phyloP scores from a whole-genome alignment of 805 yeast species.

The Hanseniaspora taiwanica region DNA sequence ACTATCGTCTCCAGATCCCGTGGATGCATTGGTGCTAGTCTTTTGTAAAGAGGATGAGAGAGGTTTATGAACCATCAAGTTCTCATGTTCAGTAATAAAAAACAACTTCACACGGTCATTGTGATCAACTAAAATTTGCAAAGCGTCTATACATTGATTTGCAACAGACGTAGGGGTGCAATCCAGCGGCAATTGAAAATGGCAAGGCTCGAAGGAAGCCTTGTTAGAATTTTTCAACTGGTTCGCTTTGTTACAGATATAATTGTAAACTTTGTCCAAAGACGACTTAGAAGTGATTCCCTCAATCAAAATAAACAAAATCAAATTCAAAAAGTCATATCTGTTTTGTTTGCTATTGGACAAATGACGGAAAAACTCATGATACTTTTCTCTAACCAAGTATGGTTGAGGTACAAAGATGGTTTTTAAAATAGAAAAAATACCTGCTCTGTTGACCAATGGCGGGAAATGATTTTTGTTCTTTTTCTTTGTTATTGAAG shows the following conservation, averaged over 20 bases:
- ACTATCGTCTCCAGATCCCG: too few relatives aligned
- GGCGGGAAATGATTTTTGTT: conserved; percentile 42
- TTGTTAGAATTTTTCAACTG: conserved; percentile 8
- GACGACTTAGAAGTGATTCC: conserved; percentile 51
- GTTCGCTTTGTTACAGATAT: conserved; percentile 32
- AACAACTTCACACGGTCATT: conserved; percentile 58
- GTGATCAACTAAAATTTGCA: conserved; percentile 56
- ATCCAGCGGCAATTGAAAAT: conserved; percentile 24
- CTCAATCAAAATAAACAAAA: conserved; percentile 61
- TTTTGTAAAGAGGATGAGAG: conserved; percentile 23
- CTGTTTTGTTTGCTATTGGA: conserved; percentile 72
- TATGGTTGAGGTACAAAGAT: conserved; percentile 62
- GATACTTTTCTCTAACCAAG: conserved; percentile 46
- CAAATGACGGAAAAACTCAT: conserved; percentile 50
- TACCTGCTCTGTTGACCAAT: conserved; percentile 60
- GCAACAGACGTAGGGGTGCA: conserved; percentile 62
- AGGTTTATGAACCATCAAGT: conserved; percentile 26
- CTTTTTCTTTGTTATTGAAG: conserved; percentile 11
- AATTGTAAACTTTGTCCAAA: conserved; percentile 47
- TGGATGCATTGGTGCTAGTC: conserved; percentile 16
- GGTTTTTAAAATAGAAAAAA: conserved; percentile 56
- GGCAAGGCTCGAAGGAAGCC: conserved; percentile 5
- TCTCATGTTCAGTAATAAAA: conserved; percentile 68
- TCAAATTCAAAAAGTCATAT: conserved; percentile 53
- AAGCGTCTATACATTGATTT: conserved; percentile 61